These are phyloP conservation scores for Myxozyma lipomycoides DNA, from an alignment of 805 yeast species.

Conservation along the genomic window DNA sequence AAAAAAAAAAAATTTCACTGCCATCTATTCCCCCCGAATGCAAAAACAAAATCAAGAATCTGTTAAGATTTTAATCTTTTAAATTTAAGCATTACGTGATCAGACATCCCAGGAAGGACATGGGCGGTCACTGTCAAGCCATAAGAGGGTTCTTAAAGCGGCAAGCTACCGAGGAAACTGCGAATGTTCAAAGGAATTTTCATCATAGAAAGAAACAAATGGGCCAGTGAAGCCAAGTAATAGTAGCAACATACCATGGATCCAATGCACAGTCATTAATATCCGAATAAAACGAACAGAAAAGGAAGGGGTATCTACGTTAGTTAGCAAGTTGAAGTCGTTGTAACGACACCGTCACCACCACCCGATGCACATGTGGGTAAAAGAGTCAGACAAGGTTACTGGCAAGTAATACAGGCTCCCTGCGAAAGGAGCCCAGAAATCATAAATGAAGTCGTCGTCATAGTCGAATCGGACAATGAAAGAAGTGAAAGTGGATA, in stretches of 20 bases:
- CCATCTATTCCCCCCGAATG: too few species aligned
- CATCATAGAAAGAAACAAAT: conserved; percentile 17
- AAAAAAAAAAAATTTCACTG: too few species aligned
- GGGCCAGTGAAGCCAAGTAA: too few species aligned
- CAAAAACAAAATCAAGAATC: too few species aligned
- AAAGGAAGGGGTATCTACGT: too few species aligned
- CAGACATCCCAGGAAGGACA: conserved; percentile 32
- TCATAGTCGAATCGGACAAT: conserved; percentile 30
- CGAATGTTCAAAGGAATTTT: conserved; percentile 27
- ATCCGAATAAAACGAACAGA: not conserved
- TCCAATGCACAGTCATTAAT: too few species aligned
- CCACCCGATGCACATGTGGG: not conserved
- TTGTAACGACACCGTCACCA: too few species aligned
- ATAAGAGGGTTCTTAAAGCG: conserved; percentile 29
- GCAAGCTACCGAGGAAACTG: conserved; percentile 30
- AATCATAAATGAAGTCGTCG: conserved; percentile 24
- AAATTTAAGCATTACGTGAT: conserved; percentile 3
- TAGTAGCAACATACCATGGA: too few species aligned
- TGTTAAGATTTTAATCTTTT: too few species aligned
- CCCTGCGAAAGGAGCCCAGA: conserved; percentile 26
- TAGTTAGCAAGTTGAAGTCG: too few species aligned
- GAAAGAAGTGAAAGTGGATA: conserved; percentile 24
- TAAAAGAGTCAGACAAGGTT: conserved; percentile 23
- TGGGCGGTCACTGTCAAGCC: conserved; percentile 28
- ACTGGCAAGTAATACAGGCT: conserved; percentile 29